Evolutionary conservation across 73 alveolate genomes (phyloP).

Genomic region (Paramecium bursaria): DNA sequence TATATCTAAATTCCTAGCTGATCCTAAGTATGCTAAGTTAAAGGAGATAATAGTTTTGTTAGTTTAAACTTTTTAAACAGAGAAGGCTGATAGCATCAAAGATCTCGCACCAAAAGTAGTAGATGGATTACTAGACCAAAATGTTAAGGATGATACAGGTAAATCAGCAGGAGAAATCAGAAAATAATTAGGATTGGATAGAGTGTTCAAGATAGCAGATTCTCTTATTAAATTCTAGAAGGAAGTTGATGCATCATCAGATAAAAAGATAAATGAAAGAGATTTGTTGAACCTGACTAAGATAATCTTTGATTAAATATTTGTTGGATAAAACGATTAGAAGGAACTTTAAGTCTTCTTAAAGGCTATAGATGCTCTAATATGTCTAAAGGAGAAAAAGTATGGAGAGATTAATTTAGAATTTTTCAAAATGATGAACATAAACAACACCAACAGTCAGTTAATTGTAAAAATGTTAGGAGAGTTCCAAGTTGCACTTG

Average conservation of each 20-base stretch:
- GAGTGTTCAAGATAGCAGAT: no score
- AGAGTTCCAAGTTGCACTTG: constrained; percentile 10
- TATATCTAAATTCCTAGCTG: background rate
- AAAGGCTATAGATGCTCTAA: constrained; percentile 17
- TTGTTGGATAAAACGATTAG: constrained; percentile 11
- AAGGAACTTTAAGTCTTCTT: constrained; percentile 17
- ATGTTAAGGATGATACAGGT: no score
- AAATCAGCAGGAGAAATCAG: no score
- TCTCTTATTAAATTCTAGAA: no score
- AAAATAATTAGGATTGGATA: no score
- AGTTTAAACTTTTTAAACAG: constrained; percentile 8
- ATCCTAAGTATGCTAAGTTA: constrained; percentile 7
- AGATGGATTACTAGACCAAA: no score
- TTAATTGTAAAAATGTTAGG: background rate
- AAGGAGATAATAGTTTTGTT: constrained; percentile 4
- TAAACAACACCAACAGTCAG: constrained; percentile 9
- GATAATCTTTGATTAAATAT: constrained; percentile 8
- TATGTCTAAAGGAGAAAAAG: constrained; percentile 16
- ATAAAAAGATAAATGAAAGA: constrained; percentile 9
- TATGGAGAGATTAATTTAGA: constrained; percentile 12
- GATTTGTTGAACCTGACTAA: constrained; percentile 29
- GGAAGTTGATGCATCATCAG: no score
- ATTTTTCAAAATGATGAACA: constrained; percentile 31
- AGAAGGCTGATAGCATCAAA: background rate
- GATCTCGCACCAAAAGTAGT: no score